These are phyloP conservation scores for Betula pendula DNA, from an alignment of 306 rosid species.

Conservation along the genomic window DNA sequence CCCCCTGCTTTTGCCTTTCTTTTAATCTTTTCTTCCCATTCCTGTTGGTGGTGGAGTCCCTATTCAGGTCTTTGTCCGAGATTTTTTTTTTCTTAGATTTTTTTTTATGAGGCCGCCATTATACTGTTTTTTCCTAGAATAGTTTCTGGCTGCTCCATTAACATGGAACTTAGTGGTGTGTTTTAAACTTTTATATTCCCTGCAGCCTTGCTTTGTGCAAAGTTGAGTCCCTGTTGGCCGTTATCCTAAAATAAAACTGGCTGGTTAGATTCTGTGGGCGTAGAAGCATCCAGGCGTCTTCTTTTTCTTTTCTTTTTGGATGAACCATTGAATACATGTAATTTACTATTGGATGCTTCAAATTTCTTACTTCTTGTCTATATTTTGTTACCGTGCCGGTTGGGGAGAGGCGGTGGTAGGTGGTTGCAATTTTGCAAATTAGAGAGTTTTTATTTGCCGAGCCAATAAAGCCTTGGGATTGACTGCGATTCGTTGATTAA, in stretches of 20 bases:
- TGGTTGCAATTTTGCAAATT: too few species aligned
- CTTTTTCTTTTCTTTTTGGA: constrained; percentile 20
- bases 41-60: constrained; percentile 37
- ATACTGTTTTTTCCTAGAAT: constrained; percentile 36
- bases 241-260: constrained; percentile 17
- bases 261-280: constrained; percentile 25
- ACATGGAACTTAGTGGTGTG: constrained; percentile 29
- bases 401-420: background rate
- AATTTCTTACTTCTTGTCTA: too few species aligned
- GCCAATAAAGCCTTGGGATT: too few species aligned
- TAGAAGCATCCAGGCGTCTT: constrained; percentile 43
- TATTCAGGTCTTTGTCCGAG: constrained; percentile 33
- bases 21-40: constrained; percentile 24
- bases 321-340: background rate
- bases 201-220: constrained; percentile 31
- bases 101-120: background rate
- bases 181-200: constrained; percentile 18
- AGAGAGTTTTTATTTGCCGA: background rate
- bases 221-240: constrained; percentile 25
- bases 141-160: constrained; percentile 23
- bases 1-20: constrained; percentile 20
- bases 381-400: background rate
- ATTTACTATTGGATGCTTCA: background rate
- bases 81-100: too few species aligned
- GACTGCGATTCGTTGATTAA: too few species aligned